Conservation (phyloP, 139 green algal species). For the Nannochloris sp. region DNA sequence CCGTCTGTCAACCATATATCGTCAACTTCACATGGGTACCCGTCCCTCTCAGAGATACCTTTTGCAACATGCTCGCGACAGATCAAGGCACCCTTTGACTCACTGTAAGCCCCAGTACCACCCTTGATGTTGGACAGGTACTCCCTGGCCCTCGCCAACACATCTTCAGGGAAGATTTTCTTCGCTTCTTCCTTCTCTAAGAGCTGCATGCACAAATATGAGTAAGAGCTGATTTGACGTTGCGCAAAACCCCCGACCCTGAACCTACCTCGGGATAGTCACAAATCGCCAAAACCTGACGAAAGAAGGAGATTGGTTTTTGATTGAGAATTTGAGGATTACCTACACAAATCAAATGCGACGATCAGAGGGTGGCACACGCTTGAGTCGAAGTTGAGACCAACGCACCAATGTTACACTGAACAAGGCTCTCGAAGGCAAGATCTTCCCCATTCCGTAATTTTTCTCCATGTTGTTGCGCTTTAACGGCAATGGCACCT, state of each 20-base stretch:
- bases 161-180: slow-evolving; percentile 42
- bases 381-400: neutral
- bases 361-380: too few species aligned
- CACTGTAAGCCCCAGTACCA: slow-evolving; percentile 80
- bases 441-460: slow-evolving; percentile 43
- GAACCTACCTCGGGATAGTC: slow-evolving; percentile 65
- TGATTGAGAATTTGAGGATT: slow-evolving; percentile 89
- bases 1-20: slow-evolving; percentile 79
- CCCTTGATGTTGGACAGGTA: slow-evolving; percentile 61
- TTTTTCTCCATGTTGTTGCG: slow-evolving; percentile 53
- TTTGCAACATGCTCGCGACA: slow-evolving; percentile 56
- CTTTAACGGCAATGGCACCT: slow-evolving; percentile 74
- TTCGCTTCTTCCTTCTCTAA: slow-evolving; percentile 26
- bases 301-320: slow-evolving; percentile 87
- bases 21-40: slow-evolving; percentile 49
- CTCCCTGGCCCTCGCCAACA: slow-evolving; percentile 46
- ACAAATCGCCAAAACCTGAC: slow-evolving; percentile 74
- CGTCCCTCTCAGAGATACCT: slow-evolving; percentile 66
- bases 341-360: slow-evolving; percentile 23
- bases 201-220: slow-evolving; percentile 35
- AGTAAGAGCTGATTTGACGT: neutral
- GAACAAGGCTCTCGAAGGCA: slow-evolving; percentile 62
- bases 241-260: neutral
- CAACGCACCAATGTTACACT: slow-evolving; percentile 72
- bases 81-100: slow-evolving; percentile 54